A percentile compares a stretch with the other conserved stretches of the same genome.
phyloP scores from a whole-genome alignment of 2,329 filamentous ascomycete genomes.

The Dactylella cylindrospora region DNA sequence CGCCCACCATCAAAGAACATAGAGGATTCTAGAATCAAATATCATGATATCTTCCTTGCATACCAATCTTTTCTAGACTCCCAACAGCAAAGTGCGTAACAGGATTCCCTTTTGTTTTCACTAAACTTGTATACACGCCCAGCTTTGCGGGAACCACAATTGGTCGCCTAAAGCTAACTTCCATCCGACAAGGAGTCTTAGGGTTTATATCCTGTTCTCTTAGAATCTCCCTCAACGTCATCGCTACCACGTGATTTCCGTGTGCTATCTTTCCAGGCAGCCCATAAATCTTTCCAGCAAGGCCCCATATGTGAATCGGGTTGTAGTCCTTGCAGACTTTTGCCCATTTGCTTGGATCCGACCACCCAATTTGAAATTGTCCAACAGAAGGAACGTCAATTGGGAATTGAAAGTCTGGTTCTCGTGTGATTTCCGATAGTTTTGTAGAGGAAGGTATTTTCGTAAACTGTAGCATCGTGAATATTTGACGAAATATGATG shows the following conservation, averaged over 20 bases:
- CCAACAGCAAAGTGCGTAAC: conserved; percentile 24
- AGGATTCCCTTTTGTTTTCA: background rate
- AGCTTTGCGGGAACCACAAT: conserved; percentile 12
- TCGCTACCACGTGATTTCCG: conserved; percentile 30
- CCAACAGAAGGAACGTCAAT: background rate
- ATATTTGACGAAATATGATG: conserved; percentile 21
- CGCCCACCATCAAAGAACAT: no score
- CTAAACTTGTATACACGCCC: conserved; percentile 3
- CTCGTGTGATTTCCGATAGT: conserved; percentile 3
- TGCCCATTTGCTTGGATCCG: conserved; percentile 21
- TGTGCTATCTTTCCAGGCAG: conserved; percentile 33
- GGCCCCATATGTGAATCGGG: conserved; percentile 24
- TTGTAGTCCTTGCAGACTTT: conserved; percentile 40
- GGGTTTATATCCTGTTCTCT: background rate
- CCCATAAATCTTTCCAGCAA: conserved; percentile 25
- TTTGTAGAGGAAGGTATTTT: conserved; percentile 13
- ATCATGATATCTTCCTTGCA: conserved; percentile 19
- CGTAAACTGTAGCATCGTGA: conserved; percentile 21
- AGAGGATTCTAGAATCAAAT: background rate
- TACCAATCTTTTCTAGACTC: conserved; percentile 15
- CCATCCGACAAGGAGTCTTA: background rate
- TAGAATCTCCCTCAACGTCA: conserved; percentile 10
- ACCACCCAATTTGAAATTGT: background rate
- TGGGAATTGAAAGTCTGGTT: conserved; percentile 14
- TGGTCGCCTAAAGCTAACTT: conserved; percentile 27